Conservation (phyloP, 1,284 basidiomycete genomes). For the Ganoderma lucidum region DNA sequence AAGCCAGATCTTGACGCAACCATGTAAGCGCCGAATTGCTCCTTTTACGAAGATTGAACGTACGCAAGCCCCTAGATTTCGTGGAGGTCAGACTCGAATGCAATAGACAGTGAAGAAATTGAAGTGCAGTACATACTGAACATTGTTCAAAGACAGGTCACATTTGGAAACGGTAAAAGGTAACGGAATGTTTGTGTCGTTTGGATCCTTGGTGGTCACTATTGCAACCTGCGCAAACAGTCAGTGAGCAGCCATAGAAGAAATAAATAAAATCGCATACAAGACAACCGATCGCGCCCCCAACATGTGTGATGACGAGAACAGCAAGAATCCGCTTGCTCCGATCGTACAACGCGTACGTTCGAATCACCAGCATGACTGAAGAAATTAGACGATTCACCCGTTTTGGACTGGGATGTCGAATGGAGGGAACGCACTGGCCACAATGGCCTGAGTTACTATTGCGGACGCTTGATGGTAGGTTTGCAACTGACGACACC, state of each 20-base stretch:
- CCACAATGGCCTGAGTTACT: conserved; percentile 20
- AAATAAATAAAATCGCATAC: conserved; percentile 9
- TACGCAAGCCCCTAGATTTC: conserved; percentile 25
- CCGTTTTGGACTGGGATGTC: no score
- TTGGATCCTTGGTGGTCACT: conserved; percentile 22
- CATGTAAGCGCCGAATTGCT: neutral
- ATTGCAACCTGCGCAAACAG: conserved; percentile 12
- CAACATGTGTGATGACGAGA: conserved; percentile 23
- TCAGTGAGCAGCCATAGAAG: neutral
- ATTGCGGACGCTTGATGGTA: conserved; percentile 29
- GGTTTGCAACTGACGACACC: conserved; percentile 27
- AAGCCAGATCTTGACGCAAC: conserved; percentile 19
- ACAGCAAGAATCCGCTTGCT: conserved; percentile 28
- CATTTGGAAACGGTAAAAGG: conserved; percentile 22
- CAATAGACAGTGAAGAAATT: no score
- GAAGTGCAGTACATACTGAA: conserved; percentile 17
- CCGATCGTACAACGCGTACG: conserved; percentile 32
- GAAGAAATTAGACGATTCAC: neutral
- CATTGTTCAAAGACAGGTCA: conserved; percentile 23
- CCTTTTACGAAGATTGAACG: neutral
- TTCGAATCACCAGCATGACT: conserved; percentile 31
- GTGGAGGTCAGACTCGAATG: neutral
- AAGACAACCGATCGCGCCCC: conserved; percentile 24
- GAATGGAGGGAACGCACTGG: conserved; percentile 14
- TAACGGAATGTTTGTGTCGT: conserved; percentile 13